Evolutionary conservation across 441 rosid genomes (phyloP).

Genomic region (Eutrema salsugineum): DNA sequence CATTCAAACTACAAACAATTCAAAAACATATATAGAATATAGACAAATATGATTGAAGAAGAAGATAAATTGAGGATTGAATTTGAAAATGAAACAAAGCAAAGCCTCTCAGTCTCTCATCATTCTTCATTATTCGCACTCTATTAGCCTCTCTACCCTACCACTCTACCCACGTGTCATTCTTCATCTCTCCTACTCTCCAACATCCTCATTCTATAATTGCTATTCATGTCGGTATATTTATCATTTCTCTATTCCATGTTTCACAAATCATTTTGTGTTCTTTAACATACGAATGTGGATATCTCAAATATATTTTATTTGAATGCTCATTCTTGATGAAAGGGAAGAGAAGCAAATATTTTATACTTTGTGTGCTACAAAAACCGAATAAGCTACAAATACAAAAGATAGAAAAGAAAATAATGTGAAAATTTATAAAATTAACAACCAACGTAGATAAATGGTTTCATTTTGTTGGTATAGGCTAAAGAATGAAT

Average conservation of each 20-base stretch:
- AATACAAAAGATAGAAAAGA: too few relatives aligned
- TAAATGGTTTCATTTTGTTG: too few relatives aligned
- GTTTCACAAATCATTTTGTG: not conserved
- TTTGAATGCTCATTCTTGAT: not conserved
- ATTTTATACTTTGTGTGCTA: too few relatives aligned
- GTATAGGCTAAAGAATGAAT: too few relatives aligned
- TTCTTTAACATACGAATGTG: not conserved
- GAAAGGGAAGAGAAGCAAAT: not conserved
- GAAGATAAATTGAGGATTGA: not conserved
- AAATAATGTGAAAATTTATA: not conserved
- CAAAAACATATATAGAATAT: not conserved
- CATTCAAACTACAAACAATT: not conserved
- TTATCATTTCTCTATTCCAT: not conserved
- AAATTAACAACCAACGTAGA: too few relatives aligned
- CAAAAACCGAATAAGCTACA: too few relatives aligned
- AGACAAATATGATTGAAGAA: not conserved
- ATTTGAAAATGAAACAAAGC: constrained; percentile 22
- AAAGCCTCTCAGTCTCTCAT: constrained; percentile 18
- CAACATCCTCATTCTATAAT: constrained; percentile 18
- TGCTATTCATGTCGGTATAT: constrained; percentile 21
- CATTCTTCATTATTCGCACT: constrained; percentile 35
- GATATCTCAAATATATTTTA: not conserved
- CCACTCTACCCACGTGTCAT: constrained; percentile 32
- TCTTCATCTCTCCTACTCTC: constrained; percentile 21
- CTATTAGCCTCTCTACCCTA: constrained; percentile 29